These are phyloP conservation scores for Candida sithepensis DNA, from an alignment of 805 yeast species.

Conservation along the genomic window DNA sequence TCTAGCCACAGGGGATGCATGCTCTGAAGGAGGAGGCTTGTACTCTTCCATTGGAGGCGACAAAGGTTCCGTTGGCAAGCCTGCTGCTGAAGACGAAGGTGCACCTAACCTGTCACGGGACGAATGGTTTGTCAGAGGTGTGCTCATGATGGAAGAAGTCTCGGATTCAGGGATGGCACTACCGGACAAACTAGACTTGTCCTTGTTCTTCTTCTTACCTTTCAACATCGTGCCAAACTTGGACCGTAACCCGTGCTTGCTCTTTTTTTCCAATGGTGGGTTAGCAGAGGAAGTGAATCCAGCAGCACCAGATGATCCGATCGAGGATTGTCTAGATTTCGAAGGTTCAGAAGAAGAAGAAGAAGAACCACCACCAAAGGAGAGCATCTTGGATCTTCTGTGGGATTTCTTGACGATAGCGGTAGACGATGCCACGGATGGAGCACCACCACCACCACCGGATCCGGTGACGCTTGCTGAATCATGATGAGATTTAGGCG, in stretches of 20 bases:
- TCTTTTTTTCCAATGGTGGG: constrained; percentile 17
- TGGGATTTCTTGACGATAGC: constrained; percentile 1
- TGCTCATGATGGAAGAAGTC: constrained; percentile 25
- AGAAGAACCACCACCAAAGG: constrained; percentile 3
- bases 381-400: constrained; percentile 5
- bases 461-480: too few species aligned
- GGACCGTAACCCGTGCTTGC: constrained; percentile 49
- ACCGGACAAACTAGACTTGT: constrained; percentile 21
- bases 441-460: constrained; percentile 18
- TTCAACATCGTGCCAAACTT: constrained; percentile 70
- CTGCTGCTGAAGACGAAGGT: too few species aligned
- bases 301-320: constrained; percentile 7
- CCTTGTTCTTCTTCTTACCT: constrained; percentile 49
- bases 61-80: background rate
- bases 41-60: background rate
- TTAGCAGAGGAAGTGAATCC: constrained; percentile 4
- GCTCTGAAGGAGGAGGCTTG: background rate
- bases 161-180: constrained; percentile 32
- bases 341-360: constrained; percentile 5
- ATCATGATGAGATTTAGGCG: constrained; percentile 3
- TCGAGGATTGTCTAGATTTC: constrained; percentile 14
- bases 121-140: constrained; percentile 7
- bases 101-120: constrained; percentile 3
- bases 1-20: background rate
- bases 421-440: constrained; percentile 1